Evolutionary conservation across 164 flowering plant genomes (phyloP), one percentile per base, ranked within the genome.

Genomic region (Berberis vulgaris): DNA sequence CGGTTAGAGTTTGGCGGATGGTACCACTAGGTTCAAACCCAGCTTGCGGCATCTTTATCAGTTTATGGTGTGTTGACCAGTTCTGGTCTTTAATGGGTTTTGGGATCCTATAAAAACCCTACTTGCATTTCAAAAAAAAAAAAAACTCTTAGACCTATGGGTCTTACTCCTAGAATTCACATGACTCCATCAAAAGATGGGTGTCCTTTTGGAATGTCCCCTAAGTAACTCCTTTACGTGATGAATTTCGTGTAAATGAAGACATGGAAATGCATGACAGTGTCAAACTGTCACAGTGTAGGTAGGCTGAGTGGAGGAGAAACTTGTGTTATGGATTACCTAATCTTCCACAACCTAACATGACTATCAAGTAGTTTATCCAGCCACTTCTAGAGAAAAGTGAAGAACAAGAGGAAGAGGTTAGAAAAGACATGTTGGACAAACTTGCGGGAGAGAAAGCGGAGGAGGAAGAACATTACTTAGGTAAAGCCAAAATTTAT

Each of bases 351-450:
- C 92, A 84, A 73, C 92, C 99, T 46, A 95, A 80, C 86, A 95
- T 75, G 99, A 91, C 74, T 91, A 95, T 73, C 97, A 89, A 73
- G 79, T 95, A 57, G 96, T 82, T 26, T 54, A 62, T 85, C 47
- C 90, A 82, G 54, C 86, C 87, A 2, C 62, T 74, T 67, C 89
- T 89, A 53, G 96, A 94, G 61, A 97, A 91, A 43, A 69, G 68
- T 72, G 97, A 91, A 69, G 99, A 91, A 72, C 83, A 79, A 3
- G 97, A 87, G 66, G 91, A 89, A 68, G 85, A 73, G 68, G 88
- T 95, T 65, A 97, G 91, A 71, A 97, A 91, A 72, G 99, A 95
- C 61, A 95, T 95, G 99, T 91, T 97, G 62, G 99, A 95, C 67
- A 80, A 81, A 64, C 57, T 87, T 43, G 97, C 94, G 49, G 86